A percentile compares a stretch with the other conserved stretches of the same genome.
These are phyloP conservation scores for Kwoniella sp. DNA, from an alignment of 768 basidiomycete genomes.

Conservation along the genomic window DNA sequence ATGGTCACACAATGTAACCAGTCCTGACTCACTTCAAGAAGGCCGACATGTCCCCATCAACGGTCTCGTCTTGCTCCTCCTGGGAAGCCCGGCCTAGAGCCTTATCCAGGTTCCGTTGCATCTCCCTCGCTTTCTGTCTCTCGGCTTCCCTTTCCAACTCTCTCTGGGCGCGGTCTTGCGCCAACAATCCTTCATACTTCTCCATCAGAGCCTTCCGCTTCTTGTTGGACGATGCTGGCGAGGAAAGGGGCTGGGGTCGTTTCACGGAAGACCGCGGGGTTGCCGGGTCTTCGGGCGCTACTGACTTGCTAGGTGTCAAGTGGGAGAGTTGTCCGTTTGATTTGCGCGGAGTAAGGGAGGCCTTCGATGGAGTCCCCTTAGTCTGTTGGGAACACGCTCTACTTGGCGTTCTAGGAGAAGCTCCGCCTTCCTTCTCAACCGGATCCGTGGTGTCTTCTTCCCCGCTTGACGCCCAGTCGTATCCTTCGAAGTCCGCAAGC, in stretches of 20 bases:
- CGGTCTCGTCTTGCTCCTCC: not conserved
- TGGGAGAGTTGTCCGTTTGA: not conserved
- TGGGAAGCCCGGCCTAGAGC: not conserved
- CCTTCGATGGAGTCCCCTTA: too few relatives aligned
- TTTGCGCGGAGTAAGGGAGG: not conserved
- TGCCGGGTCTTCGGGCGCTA: too few relatives aligned
- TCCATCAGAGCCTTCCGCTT: not conserved
- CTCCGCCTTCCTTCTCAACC: not conserved
- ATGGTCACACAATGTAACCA: too few relatives aligned
- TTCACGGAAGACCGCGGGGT: slow-evolving; percentile 7
- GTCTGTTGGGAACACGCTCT: too few relatives aligned
- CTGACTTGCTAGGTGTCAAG: not conserved
- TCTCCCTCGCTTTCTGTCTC: slow-evolving; percentile 2
- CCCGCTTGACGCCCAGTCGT: slow-evolving; percentile 3
- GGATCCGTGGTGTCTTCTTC: not conserved
- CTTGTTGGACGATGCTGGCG: not conserved
- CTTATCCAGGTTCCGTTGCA: not conserved
- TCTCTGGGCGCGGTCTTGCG: not conserved
- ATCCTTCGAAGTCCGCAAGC: slow-evolving; percentile 12
- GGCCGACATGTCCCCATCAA: slow-evolving; percentile 1
- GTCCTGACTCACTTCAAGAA: slow-evolving; percentile 21
- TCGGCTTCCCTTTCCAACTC: slow-evolving; percentile 2
- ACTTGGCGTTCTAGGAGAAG: too few relatives aligned
- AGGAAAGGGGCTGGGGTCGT: not conserved
- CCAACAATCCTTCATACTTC: not conserved